Percentiles rank a stretch among this genome's conserved stretches.
phyloP scores from a whole-genome alignment of 106 monocot genomes.

The Allium sativum region DNA sequence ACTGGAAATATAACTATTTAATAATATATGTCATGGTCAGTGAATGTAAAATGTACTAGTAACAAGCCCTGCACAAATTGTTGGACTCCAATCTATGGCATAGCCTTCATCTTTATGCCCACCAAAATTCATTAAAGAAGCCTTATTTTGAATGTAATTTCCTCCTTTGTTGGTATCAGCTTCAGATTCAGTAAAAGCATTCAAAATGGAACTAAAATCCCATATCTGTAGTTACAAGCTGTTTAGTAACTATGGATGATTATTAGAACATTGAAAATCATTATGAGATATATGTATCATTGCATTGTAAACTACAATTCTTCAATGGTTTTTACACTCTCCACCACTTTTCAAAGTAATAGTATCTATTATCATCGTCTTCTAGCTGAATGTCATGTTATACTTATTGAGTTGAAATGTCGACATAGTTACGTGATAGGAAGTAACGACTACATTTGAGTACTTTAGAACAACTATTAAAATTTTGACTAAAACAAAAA shows the following conservation, averaged over 20 bases:
- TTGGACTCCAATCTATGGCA: constrained; percentile 94
- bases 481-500: not conserved
- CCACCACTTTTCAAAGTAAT: no score
- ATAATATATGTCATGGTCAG: not conserved
- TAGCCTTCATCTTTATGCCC: constrained; percentile 86
- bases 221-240: constrained; percentile 46
- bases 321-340: not conserved
- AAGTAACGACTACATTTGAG: not conserved
- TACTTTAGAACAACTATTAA: not conserved
- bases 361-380: no score
- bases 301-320: not conserved
- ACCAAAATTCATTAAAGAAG: constrained; percentile 56
- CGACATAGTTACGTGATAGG: no score
- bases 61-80: constrained; percentile 81
- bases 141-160: constrained; percentile 29
- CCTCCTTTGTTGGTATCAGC: constrained; percentile 32
- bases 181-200: constrained; percentile 69
- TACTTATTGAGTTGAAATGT: not conserved
- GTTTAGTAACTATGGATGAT: not conserved
- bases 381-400: no score
- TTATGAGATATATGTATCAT: not conserved
- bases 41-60: constrained; percentile 37
- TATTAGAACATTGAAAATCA: not conserved
- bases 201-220: constrained; percentile 67
- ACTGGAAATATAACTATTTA: not conserved